Conservation (phyloP, 2,329 filamentous ascomycete species). For the Apiospora sp. region DNA sequence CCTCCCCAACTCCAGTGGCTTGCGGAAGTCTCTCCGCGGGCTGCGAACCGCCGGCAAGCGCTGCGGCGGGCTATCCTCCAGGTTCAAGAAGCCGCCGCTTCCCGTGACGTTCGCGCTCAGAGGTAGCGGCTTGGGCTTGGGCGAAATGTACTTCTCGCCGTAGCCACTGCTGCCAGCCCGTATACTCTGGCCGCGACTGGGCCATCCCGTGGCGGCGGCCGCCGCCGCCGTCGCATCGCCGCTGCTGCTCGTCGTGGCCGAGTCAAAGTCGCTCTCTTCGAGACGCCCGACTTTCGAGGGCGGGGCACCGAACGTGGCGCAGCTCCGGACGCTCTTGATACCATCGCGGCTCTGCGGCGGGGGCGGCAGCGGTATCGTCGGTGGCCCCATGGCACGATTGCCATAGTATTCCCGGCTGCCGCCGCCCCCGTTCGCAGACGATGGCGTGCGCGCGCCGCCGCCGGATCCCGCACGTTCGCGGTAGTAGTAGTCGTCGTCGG, state of each 20-base stretch:
- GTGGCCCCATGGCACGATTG: slow-evolving; percentile 21
- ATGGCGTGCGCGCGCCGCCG: slow-evolving; percentile 28
- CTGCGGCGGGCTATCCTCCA: slow-evolving; percentile 30
- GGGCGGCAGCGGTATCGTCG: slow-evolving; percentile 1
- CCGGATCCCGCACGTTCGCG: not conserved
- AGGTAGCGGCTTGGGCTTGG: slow-evolving; percentile 34
- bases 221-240: slow-evolving; percentile 32
- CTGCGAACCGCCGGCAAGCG: not conserved
- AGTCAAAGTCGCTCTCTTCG: not conserved
- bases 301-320: slow-evolving; percentile 33
- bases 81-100: slow-evolving; percentile 34
- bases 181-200: not conserved
- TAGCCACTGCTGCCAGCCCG: not conserved
- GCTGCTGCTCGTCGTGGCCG: slow-evolving; percentile 29
- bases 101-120: slow-evolving; percentile 32
- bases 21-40: not conserved
- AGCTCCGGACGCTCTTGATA: slow-evolving; percentile 35
- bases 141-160: slow-evolving; percentile 28
- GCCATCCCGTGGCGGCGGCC: slow-evolving; percentile 26
- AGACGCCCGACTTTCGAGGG: slow-evolving; percentile 27
- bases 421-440: slow-evolving; percentile 25
- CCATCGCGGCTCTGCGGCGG: slow-evolving; percentile 23
- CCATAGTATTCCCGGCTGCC: slow-evolving; percentile 18
- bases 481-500: slow-evolving; percentile 35
- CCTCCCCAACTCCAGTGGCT: not conserved